phyloP scores from a whole-genome alignment of 176 grass and related monocot genomes.

The Saccharum officinarum region DNA sequence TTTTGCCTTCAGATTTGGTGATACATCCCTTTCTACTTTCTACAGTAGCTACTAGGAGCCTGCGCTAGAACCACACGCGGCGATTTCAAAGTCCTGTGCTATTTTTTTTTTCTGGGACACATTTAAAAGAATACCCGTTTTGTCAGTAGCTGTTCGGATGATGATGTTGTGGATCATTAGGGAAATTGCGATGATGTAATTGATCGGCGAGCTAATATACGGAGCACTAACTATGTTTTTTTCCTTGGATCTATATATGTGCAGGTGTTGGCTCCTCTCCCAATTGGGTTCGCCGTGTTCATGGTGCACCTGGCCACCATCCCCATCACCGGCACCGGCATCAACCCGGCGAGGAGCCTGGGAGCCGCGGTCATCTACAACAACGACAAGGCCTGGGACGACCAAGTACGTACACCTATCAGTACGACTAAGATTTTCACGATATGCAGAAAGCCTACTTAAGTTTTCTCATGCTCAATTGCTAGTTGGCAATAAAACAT shows the following conservation, averaged over 20 bases:
- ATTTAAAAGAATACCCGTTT: background rate
- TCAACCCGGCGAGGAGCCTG: slow-evolving; percentile 87
- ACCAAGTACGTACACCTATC: slow-evolving; percentile 50
- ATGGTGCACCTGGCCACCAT: slow-evolving; percentile 93
- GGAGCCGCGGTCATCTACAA: slow-evolving; percentile 83
- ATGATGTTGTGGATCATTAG: background rate
- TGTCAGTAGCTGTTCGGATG: slow-evolving; percentile 12
- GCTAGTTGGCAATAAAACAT: background rate
- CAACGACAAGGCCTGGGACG: slow-evolving; percentile 63
- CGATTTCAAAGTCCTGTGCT: background rate
- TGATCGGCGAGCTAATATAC: background rate
- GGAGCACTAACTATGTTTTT: background rate
- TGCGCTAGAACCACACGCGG: background rate
- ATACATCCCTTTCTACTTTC: slow-evolving; percentile 25
- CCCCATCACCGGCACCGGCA: slow-evolving; percentile 89
- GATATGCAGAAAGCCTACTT: background rate
- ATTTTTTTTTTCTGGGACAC: background rate
- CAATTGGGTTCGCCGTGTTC: slow-evolving; percentile 90
- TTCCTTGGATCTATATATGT: background rate
- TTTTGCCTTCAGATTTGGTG: slow-evolving; percentile 16
- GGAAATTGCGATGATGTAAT: background rate
- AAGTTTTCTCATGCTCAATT: slow-evolving; percentile 5
- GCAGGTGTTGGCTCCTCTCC: slow-evolving; percentile 89
- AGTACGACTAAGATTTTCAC: background rate
- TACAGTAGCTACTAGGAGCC: background rate